These are phyloP conservation scores for Rhizopogon salebrosus DNA, from an alignment of 768 basidiomycete species.

Conservation along the genomic window DNA sequence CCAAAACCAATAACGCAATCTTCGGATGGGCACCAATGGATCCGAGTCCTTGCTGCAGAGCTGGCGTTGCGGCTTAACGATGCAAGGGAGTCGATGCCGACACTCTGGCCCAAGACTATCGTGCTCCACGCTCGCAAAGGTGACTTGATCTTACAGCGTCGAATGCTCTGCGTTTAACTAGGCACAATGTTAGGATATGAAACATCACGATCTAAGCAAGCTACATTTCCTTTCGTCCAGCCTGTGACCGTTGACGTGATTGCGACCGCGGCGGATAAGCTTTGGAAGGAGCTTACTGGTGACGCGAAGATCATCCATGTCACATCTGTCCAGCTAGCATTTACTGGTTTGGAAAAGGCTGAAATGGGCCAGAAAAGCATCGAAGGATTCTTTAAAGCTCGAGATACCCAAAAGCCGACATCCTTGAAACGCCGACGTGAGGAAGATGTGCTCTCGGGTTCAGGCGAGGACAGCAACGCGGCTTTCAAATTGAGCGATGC, in stretches of 20 bases:
- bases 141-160: constrained; percentile 14
- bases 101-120: constrained; percentile 89
- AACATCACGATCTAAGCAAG: constrained; percentile 71
- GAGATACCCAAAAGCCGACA: constrained; percentile 14
- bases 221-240: constrained; percentile 78
- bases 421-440: constrained; percentile 37
- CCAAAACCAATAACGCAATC: constrained; percentile 68
- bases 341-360: constrained; percentile 69
- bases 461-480: background rate
- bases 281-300: constrained; percentile 87
- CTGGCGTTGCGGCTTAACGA: constrained; percentile 81
- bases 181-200: constrained; percentile 52
- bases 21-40: constrained; percentile 84
- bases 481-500: background rate
- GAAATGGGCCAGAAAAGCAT: constrained; percentile 84
- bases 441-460: constrained; percentile 13
- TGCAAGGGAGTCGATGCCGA: constrained; percentile 64
- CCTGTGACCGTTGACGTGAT: constrained; percentile 75
- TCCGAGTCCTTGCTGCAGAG: constrained; percentile 87
- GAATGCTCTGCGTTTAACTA: background rate
- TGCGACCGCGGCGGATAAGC: constrained; percentile 64
- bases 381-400: constrained; percentile 71
- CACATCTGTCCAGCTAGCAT: constrained; percentile 65
- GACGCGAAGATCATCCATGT: constrained; percentile 52
- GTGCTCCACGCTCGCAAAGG: constrained; percentile 77